Percentiles rank a stretch among this genome's conserved stretches.
phyloP scores from a whole-genome alignment of 2,329 filamentous ascomycete genomes.

The Anisogramma anomala region DNA sequence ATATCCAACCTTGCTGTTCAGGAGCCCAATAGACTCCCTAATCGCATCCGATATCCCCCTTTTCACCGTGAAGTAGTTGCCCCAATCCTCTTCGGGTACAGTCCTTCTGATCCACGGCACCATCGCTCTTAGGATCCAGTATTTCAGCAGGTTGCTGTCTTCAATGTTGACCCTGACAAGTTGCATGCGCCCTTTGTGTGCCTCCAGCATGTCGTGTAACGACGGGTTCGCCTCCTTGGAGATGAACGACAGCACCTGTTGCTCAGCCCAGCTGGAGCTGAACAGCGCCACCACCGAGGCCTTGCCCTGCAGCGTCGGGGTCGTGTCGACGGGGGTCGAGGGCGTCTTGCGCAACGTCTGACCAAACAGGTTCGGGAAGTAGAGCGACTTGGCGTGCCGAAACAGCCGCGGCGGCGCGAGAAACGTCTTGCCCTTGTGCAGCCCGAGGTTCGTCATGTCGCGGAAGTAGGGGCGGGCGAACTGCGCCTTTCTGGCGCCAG shows the following conservation, averaged over 20 bases:
- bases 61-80: conserved; percentile 49
- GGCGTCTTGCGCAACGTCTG: conserved; percentile 55
- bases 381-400: conserved; percentile 68
- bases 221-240: conserved; percentile 54
- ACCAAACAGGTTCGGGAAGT: conserved; percentile 86
- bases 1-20: conserved; percentile 90
- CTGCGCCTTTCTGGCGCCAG: conserved; percentile 48
- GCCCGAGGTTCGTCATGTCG: conserved; percentile 77
- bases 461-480: conserved; percentile 86
- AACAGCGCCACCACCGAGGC: conserved; percentile 73
- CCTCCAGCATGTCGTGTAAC: conserved; percentile 50
- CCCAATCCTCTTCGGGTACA: conserved; percentile 42
- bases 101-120: conserved; percentile 39
- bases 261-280: conserved; percentile 74
- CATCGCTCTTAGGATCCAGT: conserved; percentile 46
- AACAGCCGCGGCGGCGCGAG: conserved; percentile 76
- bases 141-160: conserved; percentile 49
- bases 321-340: conserved; percentile 52
- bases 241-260: conserved; percentile 64
- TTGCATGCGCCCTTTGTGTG: conserved; percentile 49
- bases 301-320: conserved; percentile 58
- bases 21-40: conserved; percentile 51
- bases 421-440: conserved; percentile 86
- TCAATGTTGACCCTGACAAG: conserved; percentile 81
- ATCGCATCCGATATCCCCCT: conserved; percentile 49